Conservation (phyloP, 768 basidiomycete genomes). For the Lepiota brunneoincarnata region DNA sequence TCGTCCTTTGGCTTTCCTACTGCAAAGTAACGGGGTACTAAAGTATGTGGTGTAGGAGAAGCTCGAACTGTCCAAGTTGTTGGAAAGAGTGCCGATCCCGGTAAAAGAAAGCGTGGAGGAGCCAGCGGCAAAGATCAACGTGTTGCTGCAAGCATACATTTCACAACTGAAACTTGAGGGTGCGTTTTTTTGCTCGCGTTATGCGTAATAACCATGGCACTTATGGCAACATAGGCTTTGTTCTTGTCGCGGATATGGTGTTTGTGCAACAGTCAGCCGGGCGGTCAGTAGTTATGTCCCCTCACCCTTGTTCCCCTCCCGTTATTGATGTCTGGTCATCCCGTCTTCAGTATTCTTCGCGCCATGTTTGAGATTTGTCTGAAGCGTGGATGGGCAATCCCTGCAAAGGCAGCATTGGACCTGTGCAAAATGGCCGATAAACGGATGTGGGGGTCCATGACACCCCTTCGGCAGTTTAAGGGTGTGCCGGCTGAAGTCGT, state of each 20-base stretch:
- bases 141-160: slow-evolving; percentile 91
- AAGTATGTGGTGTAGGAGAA: slow-evolving; percentile 68
- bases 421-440: slow-evolving; percentile 96
- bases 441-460: slow-evolving; percentile 97
- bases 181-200: slow-evolving; percentile 26
- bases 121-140: slow-evolving; percentile 96
- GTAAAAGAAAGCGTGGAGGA: slow-evolving; percentile 97
- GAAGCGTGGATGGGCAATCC: slow-evolving; percentile 96
- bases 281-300: slow-evolving; percentile 41
- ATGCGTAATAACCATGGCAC: neutral
- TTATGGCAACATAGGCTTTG: slow-evolving; percentile 31
- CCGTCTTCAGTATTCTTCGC: slow-evolving; percentile 67
- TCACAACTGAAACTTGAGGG: slow-evolving; percentile 90
- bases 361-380: slow-evolving; percentile 98
- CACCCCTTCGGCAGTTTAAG: slow-evolving; percentile 94
- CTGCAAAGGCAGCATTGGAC: slow-evolving; percentile 87
- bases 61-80: slow-evolving; percentile 81
- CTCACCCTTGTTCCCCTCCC: neutral
- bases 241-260: slow-evolving; percentile 89
- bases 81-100: slow-evolving; percentile 95
- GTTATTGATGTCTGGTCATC: neutral
- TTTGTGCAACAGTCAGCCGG: slow-evolving; percentile 98
- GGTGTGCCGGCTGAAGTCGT: slow-evolving; percentile 84
- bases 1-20: neutral
- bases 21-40: neutral